Percentiles rank a stretch among this genome's conserved stretches.
Conservation (phyloP, 768 basidiomycete species). For the Boletus reticuloceps region DNA sequence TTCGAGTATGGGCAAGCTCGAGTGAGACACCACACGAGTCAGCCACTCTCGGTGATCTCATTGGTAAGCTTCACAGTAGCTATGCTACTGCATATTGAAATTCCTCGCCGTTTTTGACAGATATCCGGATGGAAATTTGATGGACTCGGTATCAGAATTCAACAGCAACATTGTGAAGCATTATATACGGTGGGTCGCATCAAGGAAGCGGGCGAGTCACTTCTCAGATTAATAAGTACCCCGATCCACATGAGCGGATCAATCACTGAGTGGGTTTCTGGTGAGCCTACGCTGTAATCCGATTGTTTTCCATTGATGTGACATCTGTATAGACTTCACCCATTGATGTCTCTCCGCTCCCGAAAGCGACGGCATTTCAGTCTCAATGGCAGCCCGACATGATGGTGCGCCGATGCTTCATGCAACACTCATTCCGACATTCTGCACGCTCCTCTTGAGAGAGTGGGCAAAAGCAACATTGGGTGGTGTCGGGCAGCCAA, state of each 20-base stretch:
- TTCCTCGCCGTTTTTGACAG: background rate
- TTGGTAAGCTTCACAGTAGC: background rate
- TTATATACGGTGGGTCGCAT: background rate
- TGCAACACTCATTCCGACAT: background rate
- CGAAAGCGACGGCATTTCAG: background rate
- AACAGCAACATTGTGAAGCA: background rate
- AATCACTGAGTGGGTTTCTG: background rate
- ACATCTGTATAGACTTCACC: background rate
- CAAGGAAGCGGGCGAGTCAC: background rate
- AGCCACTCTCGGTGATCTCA: background rate
- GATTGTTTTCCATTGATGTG: background rate
- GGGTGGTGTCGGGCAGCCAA: too few relatives aligned
- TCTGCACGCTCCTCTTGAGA: background rate
- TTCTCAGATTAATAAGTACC: background rate
- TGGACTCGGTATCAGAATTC: background rate
- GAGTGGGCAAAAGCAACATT: background rate
- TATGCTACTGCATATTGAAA: background rate
- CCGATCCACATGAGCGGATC: too few relatives aligned
- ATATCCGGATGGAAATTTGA: background rate
- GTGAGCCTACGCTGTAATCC: background rate
- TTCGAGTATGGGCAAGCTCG: background rate
- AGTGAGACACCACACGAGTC: background rate
- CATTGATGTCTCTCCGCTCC: background rate
- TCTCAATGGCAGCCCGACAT: background rate
- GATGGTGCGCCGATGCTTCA: background rate